A percentile compares a stretch with the other conserved stretches of the same genome.
phyloP scores from a whole-genome alignment of 805 yeast genomes.

The Clavispora fructus region DNA sequence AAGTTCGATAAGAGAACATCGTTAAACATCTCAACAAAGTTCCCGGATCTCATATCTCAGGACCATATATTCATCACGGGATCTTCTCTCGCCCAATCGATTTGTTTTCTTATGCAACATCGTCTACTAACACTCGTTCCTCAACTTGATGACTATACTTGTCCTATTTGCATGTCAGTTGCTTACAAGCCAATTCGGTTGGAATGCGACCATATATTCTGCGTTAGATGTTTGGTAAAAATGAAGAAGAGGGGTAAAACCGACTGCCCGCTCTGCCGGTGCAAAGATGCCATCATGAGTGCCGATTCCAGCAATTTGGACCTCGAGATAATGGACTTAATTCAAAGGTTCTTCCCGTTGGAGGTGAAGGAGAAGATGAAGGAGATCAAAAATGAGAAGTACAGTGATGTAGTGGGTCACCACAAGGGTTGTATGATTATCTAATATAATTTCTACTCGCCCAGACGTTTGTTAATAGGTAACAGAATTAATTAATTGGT shows the following conservation, averaged over 20 bases:
- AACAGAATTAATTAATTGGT: too few relatives aligned
- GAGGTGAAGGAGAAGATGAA: conserved; percentile 60
- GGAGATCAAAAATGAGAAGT: conserved; percentile 43
- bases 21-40: conserved; percentile 40
- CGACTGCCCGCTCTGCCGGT: conserved; percentile 65
- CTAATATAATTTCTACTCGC: too few relatives aligned
- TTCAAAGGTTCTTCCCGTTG: conserved; percentile 58
- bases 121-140: conserved; percentile 57
- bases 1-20: conserved; percentile 73
- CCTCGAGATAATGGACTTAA: conserved; percentile 41
- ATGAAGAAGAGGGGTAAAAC: conserved; percentile 53
- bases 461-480: neutral
- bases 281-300: conserved; percentile 43
- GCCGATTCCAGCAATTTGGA: conserved; percentile 65
- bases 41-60: conserved; percentile 40
- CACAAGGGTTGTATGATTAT: conserved; percentile 14
- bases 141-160: conserved; percentile 68
- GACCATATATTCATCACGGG: conserved; percentile 42
- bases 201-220: conserved; percentile 62
- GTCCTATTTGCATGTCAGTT: conserved; percentile 66
- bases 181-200: conserved; percentile 70
- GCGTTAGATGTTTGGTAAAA: conserved; percentile 68
- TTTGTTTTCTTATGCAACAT: conserved; percentile 52
- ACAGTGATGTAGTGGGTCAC: conserved; percentile 23
- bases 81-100: conserved; percentile 46